These are phyloP conservation scores for Linnemannia zychae DNA, from an alignment of 192 early-diverging fungal genomes.

Conservation along the genomic window DNA sequence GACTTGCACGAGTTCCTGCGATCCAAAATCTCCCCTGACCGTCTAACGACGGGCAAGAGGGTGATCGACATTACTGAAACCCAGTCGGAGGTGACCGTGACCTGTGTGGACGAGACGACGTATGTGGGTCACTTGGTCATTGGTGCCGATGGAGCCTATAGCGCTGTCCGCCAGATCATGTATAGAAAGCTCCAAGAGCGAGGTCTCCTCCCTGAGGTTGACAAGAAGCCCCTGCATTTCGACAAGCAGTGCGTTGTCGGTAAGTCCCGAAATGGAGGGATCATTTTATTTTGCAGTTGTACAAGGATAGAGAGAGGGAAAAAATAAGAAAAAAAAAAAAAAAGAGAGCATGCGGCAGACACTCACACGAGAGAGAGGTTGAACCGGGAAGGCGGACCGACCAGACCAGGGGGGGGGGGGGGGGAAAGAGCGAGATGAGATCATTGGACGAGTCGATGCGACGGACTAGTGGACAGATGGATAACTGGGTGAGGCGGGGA, in stretches of 20 bases:
- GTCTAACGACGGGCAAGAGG: constrained; percentile 46
- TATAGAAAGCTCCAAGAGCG: constrained; percentile 31
- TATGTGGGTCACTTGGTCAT: constrained; percentile 41
- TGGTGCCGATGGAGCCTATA: constrained; percentile 53
- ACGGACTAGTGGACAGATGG: no score
- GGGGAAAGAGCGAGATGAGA: not conserved
- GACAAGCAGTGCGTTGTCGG: constrained; percentile 55
- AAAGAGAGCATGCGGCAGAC: not conserved
- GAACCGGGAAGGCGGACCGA: not conserved
- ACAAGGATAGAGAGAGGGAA: not conserved
- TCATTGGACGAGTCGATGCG: not conserved
- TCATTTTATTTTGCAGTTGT: not conserved
- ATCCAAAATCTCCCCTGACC: constrained; percentile 34
- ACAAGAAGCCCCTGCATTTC: constrained; percentile 40
- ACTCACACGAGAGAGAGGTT: not conserved
- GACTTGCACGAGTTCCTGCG: constrained; percentile 46
- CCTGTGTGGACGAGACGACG: constrained; percentile 50
- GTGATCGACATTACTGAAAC: constrained; percentile 47
- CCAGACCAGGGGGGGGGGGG: no score
- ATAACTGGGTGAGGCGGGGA: no score
- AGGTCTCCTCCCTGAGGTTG: constrained; percentile 31
- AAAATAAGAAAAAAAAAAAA: constrained; percentile 4
- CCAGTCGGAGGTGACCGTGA: constrained; percentile 33
- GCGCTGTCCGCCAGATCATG: constrained; percentile 47
- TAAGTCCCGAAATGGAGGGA: constrained; percentile 5